These are phyloP conservation scores for Phytophthora brassicae DNA, from an alignment of 352 stramenopile genomes.

Conservation along the genomic window DNA sequence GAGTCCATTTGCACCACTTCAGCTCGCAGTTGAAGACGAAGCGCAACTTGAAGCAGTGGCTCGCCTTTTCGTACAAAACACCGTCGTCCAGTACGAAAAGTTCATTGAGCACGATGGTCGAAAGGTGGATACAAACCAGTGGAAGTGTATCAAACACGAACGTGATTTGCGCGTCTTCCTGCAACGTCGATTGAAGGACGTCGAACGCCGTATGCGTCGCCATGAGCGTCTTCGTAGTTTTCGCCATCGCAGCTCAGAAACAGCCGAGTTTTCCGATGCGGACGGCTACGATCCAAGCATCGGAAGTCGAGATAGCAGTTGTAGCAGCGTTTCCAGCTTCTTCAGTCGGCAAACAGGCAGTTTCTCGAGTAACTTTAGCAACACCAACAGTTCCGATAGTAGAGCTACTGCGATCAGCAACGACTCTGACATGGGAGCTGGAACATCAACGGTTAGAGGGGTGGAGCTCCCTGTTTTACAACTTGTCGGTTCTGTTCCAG, in stretches of 20 bases:
- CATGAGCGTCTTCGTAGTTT: slow-evolving; percentile 27
- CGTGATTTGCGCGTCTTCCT: slow-evolving; percentile 49
- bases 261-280: slow-evolving; percentile 24
- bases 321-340: slow-evolving; percentile 30
- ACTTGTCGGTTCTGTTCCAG: slow-evolving; percentile 48
- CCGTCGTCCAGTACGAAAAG: slow-evolving; percentile 50
- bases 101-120: slow-evolving; percentile 45
- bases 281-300: slow-evolving; percentile 21
- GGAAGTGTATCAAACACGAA: slow-evolving; percentile 55
- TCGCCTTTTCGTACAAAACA: slow-evolving; percentile 50
- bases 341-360: slow-evolving; percentile 31
- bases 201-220: slow-evolving; percentile 35
- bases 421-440: slow-evolving; percentile 21
- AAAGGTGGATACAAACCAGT: slow-evolving; percentile 45
- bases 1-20: slow-evolving; percentile 50
- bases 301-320: slow-evolving; percentile 27
- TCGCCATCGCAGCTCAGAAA: slow-evolving; percentile 22
- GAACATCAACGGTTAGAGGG: slow-evolving; percentile 1
- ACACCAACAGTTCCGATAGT: slow-evolving; percentile 33
- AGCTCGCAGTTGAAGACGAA: slow-evolving; percentile 42
- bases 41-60: slow-evolving; percentile 43
- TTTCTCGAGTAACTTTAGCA: slow-evolving; percentile 32
- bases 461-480: slow-evolving; percentile 43
- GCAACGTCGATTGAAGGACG: slow-evolving; percentile 40
- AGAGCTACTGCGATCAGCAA: slow-evolving; percentile 15